Base-by-base conservation (phyloP, 2,329 filamentous ascomycete genomes). In the Amphichorda felina region DNA sequence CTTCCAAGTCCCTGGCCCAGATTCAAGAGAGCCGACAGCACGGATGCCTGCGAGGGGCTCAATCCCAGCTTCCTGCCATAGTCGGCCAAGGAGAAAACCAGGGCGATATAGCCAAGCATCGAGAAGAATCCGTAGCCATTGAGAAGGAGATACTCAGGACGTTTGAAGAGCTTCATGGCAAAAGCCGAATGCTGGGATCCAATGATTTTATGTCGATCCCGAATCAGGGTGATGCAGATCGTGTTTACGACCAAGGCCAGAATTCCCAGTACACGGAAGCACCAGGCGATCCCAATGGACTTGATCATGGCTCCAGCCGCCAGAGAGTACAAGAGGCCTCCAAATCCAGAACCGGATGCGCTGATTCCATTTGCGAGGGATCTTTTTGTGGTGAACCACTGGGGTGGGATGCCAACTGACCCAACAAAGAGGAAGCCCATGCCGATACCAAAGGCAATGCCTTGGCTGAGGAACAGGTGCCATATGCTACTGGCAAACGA, bases 81-180 rank as follows among this genome's bases (percentile, higher is more conserved):
- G 40, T 70, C 75, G 2, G 78, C 70, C 8, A 82, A 52, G 3
- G 68, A 75, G 54, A 79, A 82, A 2, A 81, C 59, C 2, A 82
- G 53, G 0, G 75, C 69, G 15, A 79, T 69, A 42, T 82, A 82
- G 6, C 72, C 78, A 5, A 82, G 56, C 64, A 79, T 74, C 34
- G 65, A 74, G 41, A 79, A 62, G n/a, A n/a, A 8, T 8, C 24
- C n/a, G 24, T 8, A 26, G 24, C 24, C 24, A n/a, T 8, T 26
- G 24, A 26, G 24, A 26, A 26, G 24, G 8, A 8, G n/a, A n/a
- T 26, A 26, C 24, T 26, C 24, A n/a, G 8, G 8, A n/a, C 24
- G 24, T n/a, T 26, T 26, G n/a, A n/a, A 8, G 24, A 26, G 8
- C 24, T 8, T n/a, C 24, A n/a, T 26, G n/a, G 8, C 24, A n/a